Evolutionary conservation across 768 basidiomycete genomes (phyloP), one percentile per base, ranked within the genome.

Genomic region (Pisolithus tinctorius): DNA sequence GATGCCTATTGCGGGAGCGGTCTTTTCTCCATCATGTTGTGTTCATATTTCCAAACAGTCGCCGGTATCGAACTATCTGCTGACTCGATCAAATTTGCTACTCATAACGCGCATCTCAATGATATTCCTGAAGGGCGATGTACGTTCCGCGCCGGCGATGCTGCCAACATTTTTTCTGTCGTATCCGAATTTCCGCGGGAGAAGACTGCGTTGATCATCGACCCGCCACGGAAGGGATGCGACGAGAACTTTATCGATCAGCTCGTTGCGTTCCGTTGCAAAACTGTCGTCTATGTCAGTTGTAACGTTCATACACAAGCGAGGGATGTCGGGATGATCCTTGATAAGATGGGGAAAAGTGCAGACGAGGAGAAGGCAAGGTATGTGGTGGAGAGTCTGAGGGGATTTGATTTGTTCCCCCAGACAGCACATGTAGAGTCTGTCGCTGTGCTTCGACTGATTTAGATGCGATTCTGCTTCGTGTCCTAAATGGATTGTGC

Each of bases 251-350:
- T 90, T 56, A 74, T 97, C 38, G 67, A 76, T 38, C 95, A 97
- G 70, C 68, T 96, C 34, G 61, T 94, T 47, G 65, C 61, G 6
- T 88, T 97, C 68, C 69, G 81, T 36, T 74, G 85, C 11, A 69
- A 71, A 50, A 80, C 79, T 27, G 75, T 94, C 55, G 88, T 93
- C 46, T 96, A 96, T 62, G 91, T 97, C 51, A 92, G 88, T 63
- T 96, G 93, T 61, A 96, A 95, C 63, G 93, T 96, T 44, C 93
- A 94, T 60, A 93, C 93, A 7, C 88, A 91, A 71, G 89, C 88
- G 30, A 71, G 93, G 60, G 94, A 96, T 67, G 75, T 96, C 2
- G 93, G 89, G 14, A 79, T 73, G 68, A 80, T 96, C 31, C 31
- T 84, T 41, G 51, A 58, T 20, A 68, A 79, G 63, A 77, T 75